Evolutionary conservation across 176 grass and related monocot genomes (phyloP).

Genomic region (barley (Hordeum vulgare)): DNA sequence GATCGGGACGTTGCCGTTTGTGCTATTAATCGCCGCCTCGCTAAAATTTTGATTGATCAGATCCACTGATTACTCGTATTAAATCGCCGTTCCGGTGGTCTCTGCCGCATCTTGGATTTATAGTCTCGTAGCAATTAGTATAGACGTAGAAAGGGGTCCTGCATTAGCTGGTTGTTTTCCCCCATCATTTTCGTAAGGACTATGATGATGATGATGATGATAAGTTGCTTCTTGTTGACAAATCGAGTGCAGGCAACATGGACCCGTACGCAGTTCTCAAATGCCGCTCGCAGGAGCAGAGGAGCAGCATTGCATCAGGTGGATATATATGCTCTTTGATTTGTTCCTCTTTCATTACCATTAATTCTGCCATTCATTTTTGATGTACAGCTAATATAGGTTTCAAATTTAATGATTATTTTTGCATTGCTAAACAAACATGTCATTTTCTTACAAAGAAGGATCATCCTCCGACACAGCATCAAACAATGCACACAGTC

Average conservation of each 20-base stretch:
- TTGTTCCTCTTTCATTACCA: background rate
- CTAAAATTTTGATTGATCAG: background rate
- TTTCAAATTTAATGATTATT: background rate
- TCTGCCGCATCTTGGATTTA: background rate
- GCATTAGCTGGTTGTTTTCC: background rate
- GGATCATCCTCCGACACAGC: too few species aligned
- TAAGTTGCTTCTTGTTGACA: background rate
- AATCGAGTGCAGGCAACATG: conserved; percentile 60
- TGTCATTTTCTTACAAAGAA: background rate
- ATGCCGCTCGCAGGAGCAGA: conserved; percentile 89
- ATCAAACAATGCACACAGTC: too few species aligned
- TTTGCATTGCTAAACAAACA: too few species aligned
- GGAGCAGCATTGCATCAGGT: conserved; percentile 80
- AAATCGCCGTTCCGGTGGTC: background rate
- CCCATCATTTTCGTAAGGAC: background rate
- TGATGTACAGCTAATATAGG: background rate
- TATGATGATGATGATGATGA: background rate
- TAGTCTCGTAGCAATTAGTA: background rate
- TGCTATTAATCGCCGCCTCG: background rate
- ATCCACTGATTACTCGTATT: background rate
- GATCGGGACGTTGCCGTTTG: background rate
- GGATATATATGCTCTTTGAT: background rate
- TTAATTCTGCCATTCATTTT: background rate
- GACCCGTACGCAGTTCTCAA: conserved; percentile 76
- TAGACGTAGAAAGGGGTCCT: background rate